These are phyloP conservation scores for Hypoxylon rubiginosum DNA, from an alignment of 2,329 filamentous ascomycete genomes.

Conservation along the genomic window DNA sequence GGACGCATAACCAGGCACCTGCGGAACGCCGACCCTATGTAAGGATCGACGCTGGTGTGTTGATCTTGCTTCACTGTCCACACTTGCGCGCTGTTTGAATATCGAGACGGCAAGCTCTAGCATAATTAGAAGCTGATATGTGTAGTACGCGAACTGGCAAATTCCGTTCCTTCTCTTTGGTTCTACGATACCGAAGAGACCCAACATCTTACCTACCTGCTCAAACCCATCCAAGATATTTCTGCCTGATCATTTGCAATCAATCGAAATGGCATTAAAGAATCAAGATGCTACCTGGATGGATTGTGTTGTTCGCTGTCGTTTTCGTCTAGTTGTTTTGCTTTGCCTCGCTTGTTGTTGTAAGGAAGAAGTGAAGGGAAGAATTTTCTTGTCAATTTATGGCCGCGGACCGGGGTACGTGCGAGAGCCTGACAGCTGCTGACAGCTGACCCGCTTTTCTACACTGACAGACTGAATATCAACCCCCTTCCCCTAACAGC, in stretches of 20 bases:
- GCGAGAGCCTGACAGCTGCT: background rate
- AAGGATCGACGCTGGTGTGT: slow-evolving; percentile 52
- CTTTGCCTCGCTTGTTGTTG: background rate
- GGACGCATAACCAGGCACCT: slow-evolving; percentile 35
- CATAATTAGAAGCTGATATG: slow-evolving; percentile 68
- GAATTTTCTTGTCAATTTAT: slow-evolving; percentile 5
- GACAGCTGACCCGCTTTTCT: background rate
- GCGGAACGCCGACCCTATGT: slow-evolving; percentile 41
- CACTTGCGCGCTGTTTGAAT: slow-evolving; percentile 71
- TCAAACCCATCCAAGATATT: background rate
- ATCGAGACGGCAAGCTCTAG: slow-evolving; percentile 74
- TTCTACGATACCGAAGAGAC: background rate
- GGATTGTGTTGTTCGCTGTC: background rate
- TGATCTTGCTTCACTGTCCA: slow-evolving; percentile 77
- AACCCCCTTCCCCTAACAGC: background rate
- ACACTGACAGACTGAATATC: background rate
- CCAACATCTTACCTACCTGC: background rate
- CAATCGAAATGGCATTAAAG: background rate
- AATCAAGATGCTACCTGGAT: background rate
- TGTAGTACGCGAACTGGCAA: background rate
- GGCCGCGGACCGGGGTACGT: slow-evolving; percentile 1
- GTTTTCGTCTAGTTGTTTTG: background rate
- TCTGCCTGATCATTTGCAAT: background rate
- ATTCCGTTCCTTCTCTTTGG: no score
- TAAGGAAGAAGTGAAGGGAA: background rate